Evolutionary conservation across 2,329 filamentous ascomycete species (phyloP).

Genomic region (Shiraia bambusicola): DNA sequence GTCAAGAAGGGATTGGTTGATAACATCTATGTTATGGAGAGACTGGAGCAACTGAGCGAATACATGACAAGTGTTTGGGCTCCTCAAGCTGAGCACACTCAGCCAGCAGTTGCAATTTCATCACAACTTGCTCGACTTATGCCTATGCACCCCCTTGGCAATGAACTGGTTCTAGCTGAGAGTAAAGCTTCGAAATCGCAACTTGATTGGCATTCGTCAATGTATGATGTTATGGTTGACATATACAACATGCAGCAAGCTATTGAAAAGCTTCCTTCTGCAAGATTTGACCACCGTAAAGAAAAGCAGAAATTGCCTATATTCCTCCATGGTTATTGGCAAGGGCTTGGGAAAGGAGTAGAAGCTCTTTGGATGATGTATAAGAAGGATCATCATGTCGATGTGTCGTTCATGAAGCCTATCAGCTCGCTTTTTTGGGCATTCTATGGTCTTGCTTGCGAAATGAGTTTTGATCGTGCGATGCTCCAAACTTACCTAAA

Average conservation of each 20-base stretch:
- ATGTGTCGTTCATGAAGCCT: slow-evolving; percentile 24
- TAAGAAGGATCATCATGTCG: slow-evolving; percentile 11
- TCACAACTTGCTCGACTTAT: slow-evolving; percentile 15
- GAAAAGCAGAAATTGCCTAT: slow-evolving; percentile 39
- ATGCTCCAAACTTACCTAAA: slow-evolving; percentile 57
- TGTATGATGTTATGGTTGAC: slow-evolving; percentile 35
- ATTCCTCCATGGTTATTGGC: slow-evolving; percentile 32
- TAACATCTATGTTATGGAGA: background rate
- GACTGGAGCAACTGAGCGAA: slow-evolving; percentile 27
- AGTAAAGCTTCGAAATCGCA: slow-evolving; percentile 9
- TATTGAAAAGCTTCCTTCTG: slow-evolving; percentile 28
- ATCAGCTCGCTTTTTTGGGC: slow-evolving; percentile 51
- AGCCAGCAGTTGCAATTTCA: slow-evolving; percentile 4
- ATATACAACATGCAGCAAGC: slow-evolving; percentile 35
- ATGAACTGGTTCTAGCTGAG: slow-evolving; percentile 44
- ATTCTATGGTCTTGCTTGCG: slow-evolving; percentile 48
- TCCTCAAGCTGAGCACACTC: slow-evolving; percentile 12
- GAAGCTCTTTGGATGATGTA: slow-evolving; percentile 15
- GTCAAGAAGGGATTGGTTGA: slow-evolving; percentile 18
- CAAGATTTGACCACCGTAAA: slow-evolving; percentile 37
- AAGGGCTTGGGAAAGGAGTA: slow-evolving; percentile 18
- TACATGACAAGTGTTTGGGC: slow-evolving; percentile 33
- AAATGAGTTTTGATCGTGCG: slow-evolving; percentile 52
- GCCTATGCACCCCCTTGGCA: slow-evolving; percentile 51
- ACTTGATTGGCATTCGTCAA: slow-evolving; percentile 20